These are phyloP conservation scores for Phytophthora pisi DNA, from an alignment of 352 stramenopile genomes.

Conservation along the genomic window DNA sequence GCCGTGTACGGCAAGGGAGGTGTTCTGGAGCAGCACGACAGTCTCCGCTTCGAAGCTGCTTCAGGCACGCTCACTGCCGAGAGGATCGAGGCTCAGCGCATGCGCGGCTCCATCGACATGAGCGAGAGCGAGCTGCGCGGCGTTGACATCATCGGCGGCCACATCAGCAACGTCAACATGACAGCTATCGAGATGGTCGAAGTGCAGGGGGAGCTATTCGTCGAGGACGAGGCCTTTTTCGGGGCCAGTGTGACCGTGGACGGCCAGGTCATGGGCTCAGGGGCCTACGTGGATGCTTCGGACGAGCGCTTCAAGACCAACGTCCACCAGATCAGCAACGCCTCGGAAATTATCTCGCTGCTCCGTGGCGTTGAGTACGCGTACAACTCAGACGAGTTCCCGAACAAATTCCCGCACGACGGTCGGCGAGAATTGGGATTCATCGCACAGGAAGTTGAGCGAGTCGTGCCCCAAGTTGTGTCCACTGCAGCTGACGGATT, in stretches of 20 bases:
- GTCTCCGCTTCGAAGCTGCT: slow-evolving; percentile 65
- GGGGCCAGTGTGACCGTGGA: slow-evolving; percentile 85
- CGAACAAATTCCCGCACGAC: slow-evolving; percentile 41
- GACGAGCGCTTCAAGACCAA: slow-evolving; percentile 89
- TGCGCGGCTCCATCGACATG: slow-evolving; percentile 83
- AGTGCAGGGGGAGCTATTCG: slow-evolving; percentile 82
- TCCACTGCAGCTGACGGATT: slow-evolving; percentile 67
- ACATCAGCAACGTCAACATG: slow-evolving; percentile 84
- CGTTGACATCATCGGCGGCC: slow-evolving; percentile 75
- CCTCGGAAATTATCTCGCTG: slow-evolving; percentile 48
- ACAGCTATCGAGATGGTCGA: slow-evolving; percentile 70
- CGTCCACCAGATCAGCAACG: slow-evolving; percentile 53
- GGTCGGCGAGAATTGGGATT: slow-evolving; percentile 80
- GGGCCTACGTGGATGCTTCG: slow-evolving; percentile 91
- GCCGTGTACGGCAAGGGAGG: slow-evolving; percentile 78
- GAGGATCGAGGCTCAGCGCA: slow-evolving; percentile 49
- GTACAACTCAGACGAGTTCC: slow-evolving; percentile 52
- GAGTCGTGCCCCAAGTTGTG: slow-evolving; percentile 84
- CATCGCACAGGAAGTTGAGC: slow-evolving; percentile 88
- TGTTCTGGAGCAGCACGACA: slow-evolving; percentile 60
- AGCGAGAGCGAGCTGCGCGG: slow-evolving; percentile 65
- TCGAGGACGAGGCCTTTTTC: slow-evolving; percentile 84
- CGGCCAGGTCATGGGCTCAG: slow-evolving; percentile 90
- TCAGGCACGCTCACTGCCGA: slow-evolving; percentile 45
- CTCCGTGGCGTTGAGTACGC: slow-evolving; percentile 78